Base-by-base conservation (phyloP, 352 stramenopile genomes). In the Aphanomyces euteiches region DNA sequence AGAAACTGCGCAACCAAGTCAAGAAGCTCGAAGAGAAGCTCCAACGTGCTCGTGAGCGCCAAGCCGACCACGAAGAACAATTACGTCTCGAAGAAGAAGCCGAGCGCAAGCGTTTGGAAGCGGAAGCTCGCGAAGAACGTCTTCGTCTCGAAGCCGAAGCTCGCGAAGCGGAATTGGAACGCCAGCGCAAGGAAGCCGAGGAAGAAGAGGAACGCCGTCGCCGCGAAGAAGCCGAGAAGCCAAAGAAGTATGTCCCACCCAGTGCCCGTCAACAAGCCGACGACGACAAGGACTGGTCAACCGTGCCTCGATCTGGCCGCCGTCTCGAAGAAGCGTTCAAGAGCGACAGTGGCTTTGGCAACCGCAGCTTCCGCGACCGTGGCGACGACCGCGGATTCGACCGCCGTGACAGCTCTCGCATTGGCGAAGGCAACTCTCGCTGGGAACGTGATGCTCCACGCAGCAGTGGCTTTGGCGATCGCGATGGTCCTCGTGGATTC, bases 1-100 rank as follows among this genome's bases (percentile, higher is more conserved):
- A 90, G 56, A 97, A 97, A 74, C 90, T 98, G 69, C 91, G 95
- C 69, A 72, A 77, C 8, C 79, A 82, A 75, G 67, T 93, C 53
- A 82, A 92, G 63, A 77, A 76, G 65, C 67, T 93, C 21, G 82
- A 87, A 36, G 66, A 79, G 38, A 86, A 84, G 61, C 80, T 96
- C 38, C 75, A 75, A 12, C 75, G 86, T 71, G 86, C 86, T 6
- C 87, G 86, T 66, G 74, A 82, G 56, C 82, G 82, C 54, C 89
- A 83, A 50, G 73, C 47, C 50, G 84, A 93, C 48, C 84, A 92
- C 5, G 81, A 92, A 72, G 78, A 95, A 73, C 78, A 73, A 38
- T 68, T 72, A 45, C 73, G 90, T 47, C 82, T 79, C 45, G 82
- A 87, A 47, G 77, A 82, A 34, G 73, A 89, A 65, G 83, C 90